Evolutionary conservation across 108 stramenopile species (phyloP), one percentile per base, ranked within the genome.

Genomic region (Pseudonitzschia pungens): DNA sequence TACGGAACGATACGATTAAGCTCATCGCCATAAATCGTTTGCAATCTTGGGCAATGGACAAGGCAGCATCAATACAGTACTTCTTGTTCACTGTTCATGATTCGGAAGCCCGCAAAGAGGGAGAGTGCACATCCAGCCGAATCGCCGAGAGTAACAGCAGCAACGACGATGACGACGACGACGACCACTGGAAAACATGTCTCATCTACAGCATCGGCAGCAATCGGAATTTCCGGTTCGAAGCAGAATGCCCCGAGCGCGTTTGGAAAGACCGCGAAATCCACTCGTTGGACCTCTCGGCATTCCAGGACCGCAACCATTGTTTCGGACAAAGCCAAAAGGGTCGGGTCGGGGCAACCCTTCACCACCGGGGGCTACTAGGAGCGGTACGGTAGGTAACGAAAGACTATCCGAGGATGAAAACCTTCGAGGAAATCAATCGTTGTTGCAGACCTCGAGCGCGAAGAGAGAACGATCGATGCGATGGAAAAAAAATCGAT

Each of bases 401-500:
- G 41, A 66, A 66, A 18, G 36, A 65, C 66, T 10, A 41, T 31
- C 44, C 44, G 22, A 43, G 4, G 18, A 81, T 78, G 60, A 80
- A 85, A 36, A 85, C 79, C 12, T 32, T 82, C 6, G 21, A 79
- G 33, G 50, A 69, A 40, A 85, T 76, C 10, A 62, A n/a, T n/a
- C n/a, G n/a, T n/a, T n/a, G n/a, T 82, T 1, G n/a, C 73, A 7
- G 66, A 69, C 12, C 45, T 85, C 50, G 75, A 75, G 11, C 84
- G 82, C 28, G 42, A 53, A 22, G 68, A 69, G 9, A 41, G 76
- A 20, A 58, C 56, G n/a, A 83, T 83, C 63, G 83, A 87, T 72
- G 64, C 83, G 21, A 65, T 86, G 52, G 83, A 84, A 63, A 82
- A 57, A 86, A 84, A 63, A 82, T 84, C 41, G 83, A 84, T 73